A percentile compares a stretch with the other conserved stretches of the same genome.
Evolutionary conservation across 768 basidiomycete species (phyloP).

Genomic region (Mycena crocata): DNA sequence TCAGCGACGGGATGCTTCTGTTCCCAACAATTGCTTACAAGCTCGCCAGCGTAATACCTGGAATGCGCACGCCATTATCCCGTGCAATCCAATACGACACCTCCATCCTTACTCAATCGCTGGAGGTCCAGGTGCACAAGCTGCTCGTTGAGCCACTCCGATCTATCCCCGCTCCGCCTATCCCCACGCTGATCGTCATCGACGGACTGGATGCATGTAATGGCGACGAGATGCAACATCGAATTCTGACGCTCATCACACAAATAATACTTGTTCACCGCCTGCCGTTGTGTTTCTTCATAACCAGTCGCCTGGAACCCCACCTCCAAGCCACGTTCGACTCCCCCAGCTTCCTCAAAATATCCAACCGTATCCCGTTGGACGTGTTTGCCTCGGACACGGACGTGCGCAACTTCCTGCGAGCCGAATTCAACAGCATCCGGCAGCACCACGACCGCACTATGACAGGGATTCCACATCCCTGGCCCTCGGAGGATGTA

Average conservation of each 20-base stretch:
- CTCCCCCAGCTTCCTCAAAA: constrained; percentile 23
- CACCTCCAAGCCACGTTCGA: constrained; percentile 35
- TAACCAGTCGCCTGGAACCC: constrained; percentile 37
- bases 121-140: constrained; percentile 43
- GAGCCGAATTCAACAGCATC: constrained; percentile 30
- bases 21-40: constrained; percentile 35
- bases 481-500: constrained; percentile 40
- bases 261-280: constrained; percentile 28
- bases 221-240: constrained; percentile 38
- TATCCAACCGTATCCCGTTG: constrained; percentile 29
- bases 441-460: constrained; percentile 24
- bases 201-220: constrained; percentile 39
- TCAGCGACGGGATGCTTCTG: constrained; percentile 21
- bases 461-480: constrained; percentile 31
- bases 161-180: constrained; percentile 15
- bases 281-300: constrained; percentile 37
- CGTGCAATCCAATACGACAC: constrained; percentile 38
- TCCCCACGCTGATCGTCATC: constrained; percentile 34
- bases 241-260: constrained; percentile 38
- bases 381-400: constrained; percentile 35
- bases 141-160: constrained; percentile 37
- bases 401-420: constrained; percentile 39
- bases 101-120: constrained; percentile 41
- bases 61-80: constrained; percentile 36
- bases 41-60: constrained; percentile 34